Conservation (phyloP, 306 rosid genomes). For the Glycyrrhiza uralensis region DNA sequence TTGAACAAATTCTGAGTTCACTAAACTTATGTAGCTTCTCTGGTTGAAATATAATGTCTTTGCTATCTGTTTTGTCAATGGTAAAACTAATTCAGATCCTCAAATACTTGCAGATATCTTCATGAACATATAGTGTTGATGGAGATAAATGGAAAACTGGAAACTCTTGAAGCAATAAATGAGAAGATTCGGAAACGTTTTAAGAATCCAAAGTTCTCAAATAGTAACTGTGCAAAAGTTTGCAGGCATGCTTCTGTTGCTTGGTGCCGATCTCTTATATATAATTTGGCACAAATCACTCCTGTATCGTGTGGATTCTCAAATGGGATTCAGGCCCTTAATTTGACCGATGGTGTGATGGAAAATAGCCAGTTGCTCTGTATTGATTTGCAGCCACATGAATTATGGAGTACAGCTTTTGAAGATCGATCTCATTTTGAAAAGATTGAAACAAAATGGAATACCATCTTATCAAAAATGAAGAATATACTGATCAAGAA, state of each 20-base stretch:
- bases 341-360: slow-evolving; percentile 47
- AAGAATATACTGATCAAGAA: slow-evolving; percentile 47
- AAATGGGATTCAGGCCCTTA: slow-evolving; percentile 44
- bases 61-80: slow-evolving; percentile 7
- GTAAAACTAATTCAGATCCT: slow-evolving; percentile 23
- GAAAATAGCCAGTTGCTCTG: slow-evolving; percentile 65
- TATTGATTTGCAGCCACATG: slow-evolving; percentile 75
- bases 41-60: slow-evolving; percentile 2
- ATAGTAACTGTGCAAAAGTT: slow-evolving; percentile 73
- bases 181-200: slow-evolving; percentile 95
- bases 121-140: slow-evolving; percentile 64
- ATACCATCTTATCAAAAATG: slow-evolving; percentile 51
- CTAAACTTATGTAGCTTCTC: slow-evolving; percentile 11
- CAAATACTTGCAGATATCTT: slow-evolving; percentile 63
- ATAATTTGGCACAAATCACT: slow-evolving; percentile 73
- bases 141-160: slow-evolving; percentile 78
- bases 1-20: background rate
- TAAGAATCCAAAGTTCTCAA: slow-evolving; percentile 81
- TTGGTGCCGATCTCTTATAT: slow-evolving; percentile 86
- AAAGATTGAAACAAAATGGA: slow-evolving; percentile 68
- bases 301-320: slow-evolving; percentile 43
- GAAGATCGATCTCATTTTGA: slow-evolving; percentile 57
- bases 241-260: slow-evolving; percentile 91
- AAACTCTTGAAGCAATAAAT: slow-evolving; percentile 84
- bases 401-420: slow-evolving; percentile 78